These are phyloP conservation scores for Aureoboletus auriporus DNA, from an alignment of 768 basidiomycete genomes.

Conservation along the genomic window DNA sequence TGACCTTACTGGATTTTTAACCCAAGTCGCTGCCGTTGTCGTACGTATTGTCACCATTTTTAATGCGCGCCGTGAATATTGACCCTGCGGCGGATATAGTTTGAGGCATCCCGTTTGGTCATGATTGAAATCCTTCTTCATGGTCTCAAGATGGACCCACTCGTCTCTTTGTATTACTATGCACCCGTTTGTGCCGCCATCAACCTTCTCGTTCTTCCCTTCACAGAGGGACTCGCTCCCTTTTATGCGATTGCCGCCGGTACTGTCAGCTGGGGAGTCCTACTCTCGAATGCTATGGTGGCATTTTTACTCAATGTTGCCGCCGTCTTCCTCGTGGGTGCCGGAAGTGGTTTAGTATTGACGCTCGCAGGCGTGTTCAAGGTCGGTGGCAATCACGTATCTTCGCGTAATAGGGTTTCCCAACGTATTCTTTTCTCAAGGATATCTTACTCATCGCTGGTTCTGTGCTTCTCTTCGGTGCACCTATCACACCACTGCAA, in stretches of 20 bases:
- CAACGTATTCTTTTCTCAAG: constrained; percentile 33
- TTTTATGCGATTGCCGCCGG: constrained; percentile 60
- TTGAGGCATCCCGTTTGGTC: constrained; percentile 91
- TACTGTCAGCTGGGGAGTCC: constrained; percentile 61
- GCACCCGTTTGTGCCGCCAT: constrained; percentile 92
- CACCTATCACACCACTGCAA: constrained; percentile 78
- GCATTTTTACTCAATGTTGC: constrained; percentile 91
- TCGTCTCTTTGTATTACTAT: constrained; percentile 94
- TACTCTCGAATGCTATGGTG: constrained; percentile 79
- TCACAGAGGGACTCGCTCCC: constrained; percentile 88
- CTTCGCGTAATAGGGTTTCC: background rate
- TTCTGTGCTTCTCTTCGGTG: constrained; percentile 82
- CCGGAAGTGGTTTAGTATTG: constrained; percentile 81
- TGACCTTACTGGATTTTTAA: constrained; percentile 81
- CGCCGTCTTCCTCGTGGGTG: constrained; percentile 90
- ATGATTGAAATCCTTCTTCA: constrained; percentile 95
- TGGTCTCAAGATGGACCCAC: constrained; percentile 96
- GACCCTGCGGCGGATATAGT: constrained; percentile 39
- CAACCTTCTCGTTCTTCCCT: constrained; percentile 81
- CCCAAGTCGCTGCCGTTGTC: constrained; percentile 80
- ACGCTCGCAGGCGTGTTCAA: constrained; percentile 95
- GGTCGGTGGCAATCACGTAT: constrained; percentile 35
- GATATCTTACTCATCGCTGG: constrained; percentile 94
- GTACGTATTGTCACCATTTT: constrained; percentile 33
- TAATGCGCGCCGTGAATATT: background rate